Base-by-base conservation (phyloP, 805 yeast genomes). In the Starmerella etchellsii region DNA sequence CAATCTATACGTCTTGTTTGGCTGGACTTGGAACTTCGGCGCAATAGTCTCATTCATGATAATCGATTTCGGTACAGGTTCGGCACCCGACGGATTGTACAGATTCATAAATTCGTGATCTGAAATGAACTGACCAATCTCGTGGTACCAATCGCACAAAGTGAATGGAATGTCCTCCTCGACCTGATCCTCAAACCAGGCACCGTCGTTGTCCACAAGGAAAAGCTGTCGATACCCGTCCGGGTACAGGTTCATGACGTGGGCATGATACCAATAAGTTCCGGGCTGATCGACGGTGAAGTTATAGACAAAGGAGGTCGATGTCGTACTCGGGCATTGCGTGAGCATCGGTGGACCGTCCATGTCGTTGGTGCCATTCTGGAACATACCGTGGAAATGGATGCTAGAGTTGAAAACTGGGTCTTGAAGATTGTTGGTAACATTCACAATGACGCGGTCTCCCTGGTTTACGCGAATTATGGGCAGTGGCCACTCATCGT, bases 211-310 rank as follows among this genome's bases (percentile, higher is more conserved):
- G 52, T 79, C 78, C 53, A 91, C 78, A 50, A 91, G 70, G 49
- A 88, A 72, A 23, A 66, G 54, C 36, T 62, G 67, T 25, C 70
- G 60, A 41, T 65, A 57, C 58, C 98, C 98, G 58, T 91, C 97
- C 61, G 91, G 87, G 55, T 85, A 85, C 63, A 87, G 94, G 52
- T 87, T 88, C 19, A 70, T 62, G 27, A 87, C 75, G 65, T 91
- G 98, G 24, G 97, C 83, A 63, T 91, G 98, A 69, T 88, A 91
- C 98, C 98, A 91, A 69, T 69, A 91, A 16, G 94, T 73, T 55
- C 98, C 98, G 43, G 69, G 74, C 63, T 91, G 95, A 37, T 72
- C 73, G 46, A 85, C 83, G 22, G 95, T 80, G 63, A 91, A 91
- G 67, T 88, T 85, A 69, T 91, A 91, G 48, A 78, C 61, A 63